Evolutionary conservation across 305 asterid genomes (phyloP), one percentile per base, ranked within the genome.

Genomic region (Fraxinus velutina): DNA sequence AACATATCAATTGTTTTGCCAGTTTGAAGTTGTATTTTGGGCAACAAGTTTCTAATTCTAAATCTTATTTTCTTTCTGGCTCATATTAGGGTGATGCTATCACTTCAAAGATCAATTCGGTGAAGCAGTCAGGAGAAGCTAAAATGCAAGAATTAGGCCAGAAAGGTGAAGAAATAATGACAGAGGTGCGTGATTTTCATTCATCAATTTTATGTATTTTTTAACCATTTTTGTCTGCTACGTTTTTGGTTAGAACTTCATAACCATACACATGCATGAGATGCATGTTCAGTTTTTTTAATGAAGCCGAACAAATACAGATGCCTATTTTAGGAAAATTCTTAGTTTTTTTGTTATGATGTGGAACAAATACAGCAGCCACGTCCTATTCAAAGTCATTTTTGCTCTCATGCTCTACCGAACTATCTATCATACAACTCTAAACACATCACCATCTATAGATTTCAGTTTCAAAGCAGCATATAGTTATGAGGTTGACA

Each of bases 101-200:
- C 73, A 85, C 55, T 84, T 84, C 84, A 78, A 86, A 85, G 84
- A 89, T 73, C 81, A 87, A 80, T 76, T 78, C 85, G 0, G 90
- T 87, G 50, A 90, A 80, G 86, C 95, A 89, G 74, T 89, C 90
- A 71, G 93, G 89, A 80, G 91, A 88, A 72, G 90, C 93, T 78
- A 90, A 86, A 86, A 86, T 88, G 83, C 90, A 83, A 39, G 86
- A 89, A 87, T 81, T 93, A 60, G 22, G 64, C 84, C 80, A 47
- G 71, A 89, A 90, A 86, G 85, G 86, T 71, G 94, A 93, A 88
- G 92, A 92, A 85, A 90, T 95, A 72, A 78, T 84, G 79, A 82
- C 82, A 4, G 91, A 88, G 98, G 99, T 93, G 87, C 73, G 37
- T 60, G 71, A n/a, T 70, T 13, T 50, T 73, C 60, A 2, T 64